A percentile compares a stretch with the other conserved stretches of the same genome.
Conservation (phyloP, 441 rosid genomes). For the Bocquillonia castaneifolia region DNA sequence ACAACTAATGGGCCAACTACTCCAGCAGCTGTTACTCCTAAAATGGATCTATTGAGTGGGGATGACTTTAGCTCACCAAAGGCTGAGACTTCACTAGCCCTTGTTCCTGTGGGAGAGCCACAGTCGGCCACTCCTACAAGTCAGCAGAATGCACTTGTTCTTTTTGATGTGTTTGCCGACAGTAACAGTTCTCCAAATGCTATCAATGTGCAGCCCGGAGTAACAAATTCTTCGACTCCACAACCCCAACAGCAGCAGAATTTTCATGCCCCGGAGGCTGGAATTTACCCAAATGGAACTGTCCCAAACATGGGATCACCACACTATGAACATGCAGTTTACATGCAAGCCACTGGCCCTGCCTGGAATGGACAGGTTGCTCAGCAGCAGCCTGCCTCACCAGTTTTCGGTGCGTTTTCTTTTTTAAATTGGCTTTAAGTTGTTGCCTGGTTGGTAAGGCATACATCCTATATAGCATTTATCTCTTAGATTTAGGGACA, state of each 20-base stretch:
- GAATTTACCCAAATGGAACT: conserved; percentile 59
- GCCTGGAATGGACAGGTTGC: conserved; percentile 69
- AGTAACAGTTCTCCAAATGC: conserved; percentile 41
- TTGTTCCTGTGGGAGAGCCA: conserved; percentile 70
- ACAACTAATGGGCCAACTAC: conserved; percentile 49
- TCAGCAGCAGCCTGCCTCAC: conserved; percentile 59
- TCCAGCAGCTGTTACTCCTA: conserved; percentile 45
- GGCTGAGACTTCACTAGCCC: conserved; percentile 57
- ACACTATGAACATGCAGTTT: conserved; percentile 53
- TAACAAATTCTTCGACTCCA: conserved; percentile 39
- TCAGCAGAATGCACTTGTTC: conserved; percentile 83
- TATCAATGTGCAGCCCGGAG: conserved; percentile 48
- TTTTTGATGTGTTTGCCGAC: conserved; percentile 78
- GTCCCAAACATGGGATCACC: conserved; percentile 49
- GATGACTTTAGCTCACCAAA: conserved; percentile 68
- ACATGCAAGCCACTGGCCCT: conserved; percentile 47
- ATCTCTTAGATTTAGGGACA: not conserved
- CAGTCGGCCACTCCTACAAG: conserved; percentile 51
- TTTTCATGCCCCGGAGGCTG: conserved; percentile 48
- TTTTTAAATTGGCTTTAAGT: conserved; percentile 10
- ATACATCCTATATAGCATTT: too few relatives aligned
- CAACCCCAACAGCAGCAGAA: conserved; percentile 69
- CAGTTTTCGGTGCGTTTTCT: conserved; percentile 52
- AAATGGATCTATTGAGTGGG: conserved; percentile 89
- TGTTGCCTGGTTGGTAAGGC: not conserved